phyloP scores from a whole-genome alignment of 2,329 filamentous ascomycete species.

The Cordyceps javanica region DNA sequence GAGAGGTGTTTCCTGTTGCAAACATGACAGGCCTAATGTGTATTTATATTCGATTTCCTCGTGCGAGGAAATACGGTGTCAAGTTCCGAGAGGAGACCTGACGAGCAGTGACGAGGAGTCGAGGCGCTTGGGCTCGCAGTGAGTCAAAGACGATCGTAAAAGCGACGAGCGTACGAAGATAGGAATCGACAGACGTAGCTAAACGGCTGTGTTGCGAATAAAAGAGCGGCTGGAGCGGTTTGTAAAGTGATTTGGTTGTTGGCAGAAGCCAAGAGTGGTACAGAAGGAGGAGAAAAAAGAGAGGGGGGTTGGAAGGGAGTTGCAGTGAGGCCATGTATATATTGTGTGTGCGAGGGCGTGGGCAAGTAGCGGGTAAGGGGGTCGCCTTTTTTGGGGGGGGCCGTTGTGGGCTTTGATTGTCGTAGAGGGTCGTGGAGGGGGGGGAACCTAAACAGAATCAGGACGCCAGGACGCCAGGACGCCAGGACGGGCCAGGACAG shows the following conservation, averaged over 20 bases:
- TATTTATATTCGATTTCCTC: conserved; percentile 25
- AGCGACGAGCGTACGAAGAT: neutral
- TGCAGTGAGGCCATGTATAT: conserved; percentile 12
- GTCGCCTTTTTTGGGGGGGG: neutral
- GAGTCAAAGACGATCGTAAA: conserved; percentile 3
- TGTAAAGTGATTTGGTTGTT: conserved; percentile 5
- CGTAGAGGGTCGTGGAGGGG: neutral
- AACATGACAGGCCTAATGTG: conserved; percentile 41
- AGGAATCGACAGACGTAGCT: conserved; percentile 6
- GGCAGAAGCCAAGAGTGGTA: conserved; percentile 15
- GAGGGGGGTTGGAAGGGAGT: conserved; percentile 8
- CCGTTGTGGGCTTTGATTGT: neutral
- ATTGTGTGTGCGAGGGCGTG: conserved; percentile 10
- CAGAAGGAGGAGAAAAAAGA: conserved; percentile 8
- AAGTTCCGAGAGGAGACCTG: conserved; percentile 22
- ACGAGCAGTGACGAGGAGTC: conserved; percentile 21
- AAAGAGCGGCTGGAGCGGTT: conserved; percentile 9
- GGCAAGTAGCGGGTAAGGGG: neutral
- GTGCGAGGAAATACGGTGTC: conserved; percentile 22
- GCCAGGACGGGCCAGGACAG: neutral
- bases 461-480: neutral
- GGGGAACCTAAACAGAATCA: conserved; percentile 1
- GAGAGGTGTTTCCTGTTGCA: conserved; percentile 47
- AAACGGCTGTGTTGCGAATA: conserved; percentile 1
- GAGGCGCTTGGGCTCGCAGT: conserved; percentile 8